phyloP scores from a whole-genome alignment of 306 rosid species.

The Calophaca sinica region DNA sequence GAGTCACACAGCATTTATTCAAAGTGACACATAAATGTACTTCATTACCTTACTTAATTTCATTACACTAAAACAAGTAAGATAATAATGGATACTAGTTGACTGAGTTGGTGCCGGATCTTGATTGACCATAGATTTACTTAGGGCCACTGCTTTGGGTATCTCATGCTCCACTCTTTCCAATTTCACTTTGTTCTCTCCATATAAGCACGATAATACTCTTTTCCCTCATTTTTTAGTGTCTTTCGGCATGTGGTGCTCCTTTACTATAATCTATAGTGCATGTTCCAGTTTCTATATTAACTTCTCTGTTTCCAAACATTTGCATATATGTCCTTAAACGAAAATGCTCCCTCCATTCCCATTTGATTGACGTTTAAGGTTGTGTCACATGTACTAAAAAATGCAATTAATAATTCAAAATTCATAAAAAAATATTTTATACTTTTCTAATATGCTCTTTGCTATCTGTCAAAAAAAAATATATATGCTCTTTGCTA shows the following conservation, averaged over 20 bases:
- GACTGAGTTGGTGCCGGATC: conserved; percentile 47
- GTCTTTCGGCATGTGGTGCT: neutral
- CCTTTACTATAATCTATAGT: no score
- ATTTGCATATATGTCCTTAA: no score
- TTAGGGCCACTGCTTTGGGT: conserved; percentile 52
- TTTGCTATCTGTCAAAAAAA: no score
- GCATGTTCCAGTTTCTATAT: neutral
- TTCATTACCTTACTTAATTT: conserved; percentile 8
- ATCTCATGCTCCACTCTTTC: conserved; percentile 55
- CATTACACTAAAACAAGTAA: conserved; percentile 1
- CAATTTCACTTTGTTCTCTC: conserved; percentile 37
- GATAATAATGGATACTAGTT: conserved; percentile 28
- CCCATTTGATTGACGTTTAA: no score
- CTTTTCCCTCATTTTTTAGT: neutral
- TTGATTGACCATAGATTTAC: conserved; percentile 39
- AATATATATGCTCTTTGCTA: no score
- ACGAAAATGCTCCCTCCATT: no score
- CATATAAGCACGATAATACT: no score
- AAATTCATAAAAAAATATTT: no score
- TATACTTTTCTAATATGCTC: no score
- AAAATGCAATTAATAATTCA: no score
- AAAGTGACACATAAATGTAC: conserved; percentile 27
- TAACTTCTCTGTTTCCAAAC: no score
- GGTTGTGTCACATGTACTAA: no score
- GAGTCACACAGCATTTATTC: conserved; percentile 49